phyloP scores from a whole-genome alignment of 345 rosid species.

The Bruguiera sexangula region DNA sequence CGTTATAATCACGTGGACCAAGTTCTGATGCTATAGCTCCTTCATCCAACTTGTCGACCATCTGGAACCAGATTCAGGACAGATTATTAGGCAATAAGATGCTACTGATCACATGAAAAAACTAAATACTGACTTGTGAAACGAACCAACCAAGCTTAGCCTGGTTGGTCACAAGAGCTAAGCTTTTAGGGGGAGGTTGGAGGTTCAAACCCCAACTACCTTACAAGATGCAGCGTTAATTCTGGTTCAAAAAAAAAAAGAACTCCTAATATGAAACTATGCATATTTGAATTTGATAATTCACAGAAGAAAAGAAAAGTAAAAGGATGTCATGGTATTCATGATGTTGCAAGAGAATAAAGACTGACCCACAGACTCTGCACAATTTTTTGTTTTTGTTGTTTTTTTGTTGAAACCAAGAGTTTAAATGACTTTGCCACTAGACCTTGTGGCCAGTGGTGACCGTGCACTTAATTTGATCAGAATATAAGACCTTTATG shows the following conservation, averaged over 20 bases:
- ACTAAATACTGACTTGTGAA: background rate
- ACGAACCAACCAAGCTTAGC: too few relatives aligned
- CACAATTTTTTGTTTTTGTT: too few relatives aligned
- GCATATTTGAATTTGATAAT: background rate
- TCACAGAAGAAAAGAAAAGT: background rate
- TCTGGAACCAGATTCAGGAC: conserved; percentile 42
- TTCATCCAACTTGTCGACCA: conserved; percentile 91
- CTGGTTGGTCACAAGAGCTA: too few relatives aligned
- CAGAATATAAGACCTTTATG: background rate
- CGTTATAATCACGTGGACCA: conserved; percentile 79
- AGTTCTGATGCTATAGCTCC: conserved; percentile 68
- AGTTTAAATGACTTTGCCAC: too few relatives aligned
- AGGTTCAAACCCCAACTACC: too few relatives aligned
- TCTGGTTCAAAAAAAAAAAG: background rate
- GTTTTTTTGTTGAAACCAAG: too few relatives aligned
- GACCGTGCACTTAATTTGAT: background rate
- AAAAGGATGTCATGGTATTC: background rate
- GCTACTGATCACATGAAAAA: background rate
- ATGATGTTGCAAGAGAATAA: background rate
- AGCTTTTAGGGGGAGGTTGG: too few relatives aligned
- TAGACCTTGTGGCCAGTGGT: too few relatives aligned
- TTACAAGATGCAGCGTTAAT: too few relatives aligned
- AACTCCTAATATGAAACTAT: background rate
- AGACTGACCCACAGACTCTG: background rate
- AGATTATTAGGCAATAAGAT: conserved; percentile 11